Evolutionary conservation across 1,139 yeast species (phyloP).

Genomic region (Casaregolazyma suthepensis): DNA sequence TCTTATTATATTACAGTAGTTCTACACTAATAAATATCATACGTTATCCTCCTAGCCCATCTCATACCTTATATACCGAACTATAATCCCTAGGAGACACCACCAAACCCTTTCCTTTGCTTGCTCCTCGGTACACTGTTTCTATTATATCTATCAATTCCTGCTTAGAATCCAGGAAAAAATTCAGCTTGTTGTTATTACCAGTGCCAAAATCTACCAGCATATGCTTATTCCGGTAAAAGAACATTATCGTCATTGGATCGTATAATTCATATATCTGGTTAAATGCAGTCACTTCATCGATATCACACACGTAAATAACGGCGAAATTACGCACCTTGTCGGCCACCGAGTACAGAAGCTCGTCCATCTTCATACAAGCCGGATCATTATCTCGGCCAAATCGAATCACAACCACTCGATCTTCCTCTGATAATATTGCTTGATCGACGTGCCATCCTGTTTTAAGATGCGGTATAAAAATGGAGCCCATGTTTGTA

Average conservation of each 20-base stretch:
- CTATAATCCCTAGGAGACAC: conserved; percentile 59
- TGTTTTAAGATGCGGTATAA: conserved; percentile 76
- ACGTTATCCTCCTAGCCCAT: too few species aligned
- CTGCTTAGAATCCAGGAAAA: conserved; percentile 71
- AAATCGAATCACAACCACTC: conserved; percentile 81
- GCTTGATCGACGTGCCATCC: conserved; percentile 99
- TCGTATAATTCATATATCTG: conserved; percentile 89
- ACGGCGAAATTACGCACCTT: conserved; percentile 84
- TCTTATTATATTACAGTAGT: not conserved
- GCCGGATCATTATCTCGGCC: conserved; percentile 73
- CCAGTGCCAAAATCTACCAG: conserved; percentile 98
- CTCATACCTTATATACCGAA: not conserved
- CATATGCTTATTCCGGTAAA: conserved; percentile 91
- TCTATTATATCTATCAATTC: conserved; percentile 89
- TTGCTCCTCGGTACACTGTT: conserved; percentile 83
- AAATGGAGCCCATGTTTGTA: conserved; percentile 67
- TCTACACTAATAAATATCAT: not conserved
- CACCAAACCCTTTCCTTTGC: conserved; percentile 88
- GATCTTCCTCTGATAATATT: conserved; percentile 73
- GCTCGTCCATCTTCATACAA: conserved; percentile 88
- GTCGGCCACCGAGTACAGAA: conserved; percentile 72
- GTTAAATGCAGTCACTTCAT: conserved; percentile 86
- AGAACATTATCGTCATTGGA: conserved; percentile 89
- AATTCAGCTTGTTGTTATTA: conserved; percentile 88
- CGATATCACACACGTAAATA: conserved; percentile 81